Evolutionary conservation across 768 basidiomycete genomes (phyloP).

Genomic region (Tulasnella sp.): DNA sequence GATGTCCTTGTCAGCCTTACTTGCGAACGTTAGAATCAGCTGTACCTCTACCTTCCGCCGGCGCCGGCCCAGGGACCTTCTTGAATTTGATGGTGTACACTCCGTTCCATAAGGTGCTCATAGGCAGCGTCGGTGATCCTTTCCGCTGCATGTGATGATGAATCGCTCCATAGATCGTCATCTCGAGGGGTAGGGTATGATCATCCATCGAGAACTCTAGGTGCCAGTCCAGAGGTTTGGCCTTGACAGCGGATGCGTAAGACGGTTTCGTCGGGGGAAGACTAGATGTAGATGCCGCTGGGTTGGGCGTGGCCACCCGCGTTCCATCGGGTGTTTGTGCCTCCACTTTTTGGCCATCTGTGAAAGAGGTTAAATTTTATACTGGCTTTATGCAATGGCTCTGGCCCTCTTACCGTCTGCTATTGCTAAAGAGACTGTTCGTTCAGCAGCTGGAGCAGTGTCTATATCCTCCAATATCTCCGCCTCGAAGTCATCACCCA

Average conservation of each 20-base stretch:
- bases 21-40: not conserved
- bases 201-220: slow-evolving; percentile 93
- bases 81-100: slow-evolving; percentile 87
- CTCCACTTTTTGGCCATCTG: slow-evolving; percentile 87
- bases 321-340: slow-evolving; percentile 97
- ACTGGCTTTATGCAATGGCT: not conserved
- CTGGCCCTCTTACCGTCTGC: slow-evolving; percentile 51
- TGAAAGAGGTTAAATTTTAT: not conserved
- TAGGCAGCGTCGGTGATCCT: slow-evolving; percentile 41
- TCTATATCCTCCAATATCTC: slow-evolving; percentile 69
- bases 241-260: slow-evolving; percentile 88
- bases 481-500: slow-evolving; percentile 57
- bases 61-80: slow-evolving; percentile 77
- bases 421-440: slow-evolving; percentile 76
- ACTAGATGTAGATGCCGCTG: slow-evolving; percentile 22
- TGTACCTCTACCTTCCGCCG: slow-evolving; percentile 46
- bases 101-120: slow-evolving; percentile 77
- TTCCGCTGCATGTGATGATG: slow-evolving; percentile 83
- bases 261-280: slow-evolving; percentile 34
- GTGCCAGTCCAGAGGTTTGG: slow-evolving; percentile 93
- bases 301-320: slow-evolving; percentile 77
- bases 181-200: slow-evolving; percentile 65
- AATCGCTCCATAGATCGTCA: slow-evolving; percentile 93
- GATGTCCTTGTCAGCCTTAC: not conserved
- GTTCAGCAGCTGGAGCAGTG: slow-evolving; percentile 54